A percentile compares a stretch with the other conserved stretches of the same genome.
Evolutionary conservation across 2,329 filamentous ascomycete species (phyloP).

Genomic region (Xylariaceae sp.): DNA sequence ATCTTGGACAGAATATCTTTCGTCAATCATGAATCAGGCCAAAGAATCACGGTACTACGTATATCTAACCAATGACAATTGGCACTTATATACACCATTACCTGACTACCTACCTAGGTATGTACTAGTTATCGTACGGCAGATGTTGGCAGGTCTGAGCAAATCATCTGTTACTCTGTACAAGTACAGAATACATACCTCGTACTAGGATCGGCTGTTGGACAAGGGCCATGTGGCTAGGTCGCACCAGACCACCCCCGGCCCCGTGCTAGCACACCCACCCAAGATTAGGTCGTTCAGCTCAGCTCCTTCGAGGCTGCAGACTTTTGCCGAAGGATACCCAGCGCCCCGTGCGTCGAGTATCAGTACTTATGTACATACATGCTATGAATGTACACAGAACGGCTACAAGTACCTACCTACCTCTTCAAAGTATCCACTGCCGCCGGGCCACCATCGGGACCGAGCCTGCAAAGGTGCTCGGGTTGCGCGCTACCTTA

Average conservation of each 20-base stretch:
- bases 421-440: neutral
- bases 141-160: too few relatives aligned
- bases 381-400: too few relatives aligned
- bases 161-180: too few relatives aligned
- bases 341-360: neutral
- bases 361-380: neutral
- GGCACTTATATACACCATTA: too few relatives aligned
- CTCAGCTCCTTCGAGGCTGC: conserved; percentile 6
- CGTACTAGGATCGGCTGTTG: conserved; percentile 23
- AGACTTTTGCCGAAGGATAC: neutral
- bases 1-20: neutral
- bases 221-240: conserved; percentile 28
- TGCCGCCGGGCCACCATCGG: neutral
- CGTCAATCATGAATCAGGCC: neutral
- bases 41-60: neutral
- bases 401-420: neutral
- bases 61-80: too few relatives aligned
- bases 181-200: too few relatives aligned
- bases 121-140: too few relatives aligned
- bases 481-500: neutral
- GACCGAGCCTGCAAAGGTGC: neutral
- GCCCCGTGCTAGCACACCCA: conserved; percentile 25
- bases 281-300: conserved; percentile 23
- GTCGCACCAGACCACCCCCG: conserved; percentile 25
- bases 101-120: too few relatives aligned